A percentile compares a stretch with the other conserved stretches of the same genome.
phyloP scores from a whole-genome alignment of 805 yeast genomes.

The Ogataea parapolymorpha region DNA sequence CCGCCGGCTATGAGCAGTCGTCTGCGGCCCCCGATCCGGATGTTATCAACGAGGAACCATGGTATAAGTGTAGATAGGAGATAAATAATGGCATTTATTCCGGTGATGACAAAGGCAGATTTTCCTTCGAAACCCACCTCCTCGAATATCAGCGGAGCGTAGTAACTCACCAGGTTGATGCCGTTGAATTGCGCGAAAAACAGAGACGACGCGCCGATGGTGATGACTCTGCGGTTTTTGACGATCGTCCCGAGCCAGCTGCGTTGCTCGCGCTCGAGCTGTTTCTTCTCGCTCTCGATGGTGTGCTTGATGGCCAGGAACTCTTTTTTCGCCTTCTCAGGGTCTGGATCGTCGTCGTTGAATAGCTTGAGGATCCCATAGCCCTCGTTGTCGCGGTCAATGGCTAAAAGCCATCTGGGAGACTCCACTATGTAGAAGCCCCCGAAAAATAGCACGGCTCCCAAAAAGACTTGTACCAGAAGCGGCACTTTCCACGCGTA shows the following conservation, averaged over 20 bases:
- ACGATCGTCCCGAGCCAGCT: conserved; percentile 22
- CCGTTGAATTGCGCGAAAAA: conserved; percentile 90
- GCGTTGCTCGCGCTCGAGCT: conserved; percentile 23
- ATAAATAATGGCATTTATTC: conserved; percentile 62
- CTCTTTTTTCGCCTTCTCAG: conserved; percentile 35
- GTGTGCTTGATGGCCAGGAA: conserved; percentile 44
- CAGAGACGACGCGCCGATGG: conserved; percentile 81
- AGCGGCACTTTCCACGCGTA: conserved; percentile 79
- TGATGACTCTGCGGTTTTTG: conserved; percentile 45
- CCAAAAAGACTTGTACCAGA: conserved; percentile 70
- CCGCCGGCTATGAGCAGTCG: conserved; percentile 75
- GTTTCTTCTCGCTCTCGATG: conserved; percentile 19
- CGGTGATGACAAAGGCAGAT: conserved; percentile 82
- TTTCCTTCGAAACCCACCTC: conserved; percentile 89
- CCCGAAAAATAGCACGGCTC: conserved; percentile 62
- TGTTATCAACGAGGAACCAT: conserved; percentile 75
- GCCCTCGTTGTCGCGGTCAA: conserved; percentile 61
- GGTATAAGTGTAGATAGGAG: conserved; percentile 73
- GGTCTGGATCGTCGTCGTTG: conserved; percentile 27
- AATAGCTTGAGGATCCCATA: conserved; percentile 36
- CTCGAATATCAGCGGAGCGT: conserved; percentile 88
- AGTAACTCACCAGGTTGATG: conserved; percentile 82
- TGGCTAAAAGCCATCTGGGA: conserved; percentile 83
- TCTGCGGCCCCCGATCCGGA: conserved; percentile 69
- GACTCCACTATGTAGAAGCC: conserved; percentile 79